Percentiles rank a stretch among this genome's conserved stretches.
phyloP scores from a whole-genome alignment of 2,329 filamentous ascomycete species.

The Fusarium stilboides region DNA sequence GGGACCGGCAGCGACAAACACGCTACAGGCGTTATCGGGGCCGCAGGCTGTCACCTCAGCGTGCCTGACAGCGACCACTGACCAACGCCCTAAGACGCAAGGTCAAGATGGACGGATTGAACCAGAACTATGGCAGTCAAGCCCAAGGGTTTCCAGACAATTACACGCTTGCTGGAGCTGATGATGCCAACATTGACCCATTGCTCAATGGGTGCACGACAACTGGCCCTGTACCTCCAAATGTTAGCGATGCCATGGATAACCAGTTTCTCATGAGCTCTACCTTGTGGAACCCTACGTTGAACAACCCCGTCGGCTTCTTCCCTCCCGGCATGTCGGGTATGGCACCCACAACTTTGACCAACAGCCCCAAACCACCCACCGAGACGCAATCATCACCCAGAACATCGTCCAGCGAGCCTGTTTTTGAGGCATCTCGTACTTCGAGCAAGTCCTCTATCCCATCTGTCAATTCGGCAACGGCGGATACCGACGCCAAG shows the following conservation, averaged over 20 bases:
- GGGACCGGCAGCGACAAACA: not conserved
- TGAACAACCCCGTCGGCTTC: conserved; percentile 5
- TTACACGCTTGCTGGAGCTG: not conserved
- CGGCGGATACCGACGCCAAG: not conserved
- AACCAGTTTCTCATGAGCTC: conserved; percentile 12
- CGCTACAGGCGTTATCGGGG: not conserved
- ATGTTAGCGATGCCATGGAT: conserved; percentile 3
- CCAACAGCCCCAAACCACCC: conserved; percentile 16
- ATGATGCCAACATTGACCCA: conserved; percentile 39
- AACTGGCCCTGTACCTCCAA: not conserved
- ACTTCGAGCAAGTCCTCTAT: conserved; percentile 44
- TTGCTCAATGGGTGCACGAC: conserved; percentile 25
- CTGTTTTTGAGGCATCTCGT: conserved; percentile 17
- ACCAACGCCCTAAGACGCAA: not conserved
- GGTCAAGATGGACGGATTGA: conserved; percentile 28
- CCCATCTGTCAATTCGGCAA: conserved; percentile 12
- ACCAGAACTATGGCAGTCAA: not conserved
- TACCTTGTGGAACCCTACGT: conserved; percentile 23
- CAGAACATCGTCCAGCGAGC: conserved; percentile 9
- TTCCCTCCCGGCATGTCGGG: conserved; percentile 1
- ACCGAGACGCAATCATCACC: conserved; percentile 30
- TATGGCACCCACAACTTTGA: conserved; percentile 4
- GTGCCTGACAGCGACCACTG: not conserved
- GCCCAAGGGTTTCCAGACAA: not conserved
- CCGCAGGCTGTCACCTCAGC: not conserved